Conservation (phyloP, 805 yeast species). For the Pichia ethanolica region DNA sequence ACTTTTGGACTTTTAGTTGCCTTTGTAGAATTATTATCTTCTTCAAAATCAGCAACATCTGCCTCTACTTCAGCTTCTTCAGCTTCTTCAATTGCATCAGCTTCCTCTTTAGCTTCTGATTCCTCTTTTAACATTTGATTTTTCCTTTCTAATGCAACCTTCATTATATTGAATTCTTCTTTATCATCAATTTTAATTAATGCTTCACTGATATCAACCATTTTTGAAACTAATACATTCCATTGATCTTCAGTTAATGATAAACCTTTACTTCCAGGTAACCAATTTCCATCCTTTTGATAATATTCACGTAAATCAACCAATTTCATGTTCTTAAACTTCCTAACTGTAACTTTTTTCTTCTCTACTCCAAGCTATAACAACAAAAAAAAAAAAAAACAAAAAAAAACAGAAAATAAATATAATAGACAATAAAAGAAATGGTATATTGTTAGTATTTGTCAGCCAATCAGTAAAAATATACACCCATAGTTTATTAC, state of each 20-base stretch:
- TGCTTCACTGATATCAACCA: conserved; percentile 45
- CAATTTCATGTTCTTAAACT: conserved; percentile 56
- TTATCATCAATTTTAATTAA: conserved; percentile 28
- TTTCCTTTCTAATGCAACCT: conserved; percentile 4
- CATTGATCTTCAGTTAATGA: conserved; percentile 53
- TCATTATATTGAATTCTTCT: conserved; percentile 19
- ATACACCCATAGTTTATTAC: not conserved
- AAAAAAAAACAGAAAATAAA: too few species aligned
- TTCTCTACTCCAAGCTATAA: conserved; percentile 37
- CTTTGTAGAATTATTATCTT: too few species aligned
- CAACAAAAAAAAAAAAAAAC: not conserved
- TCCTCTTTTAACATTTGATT: not conserved
- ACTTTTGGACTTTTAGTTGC: not conserved
- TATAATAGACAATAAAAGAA: not conserved
- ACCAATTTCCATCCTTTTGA: conserved; percentile 45
- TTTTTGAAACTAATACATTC: conserved; percentile 38
- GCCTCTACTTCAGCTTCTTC: not conserved
- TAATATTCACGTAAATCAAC: conserved; percentile 86
- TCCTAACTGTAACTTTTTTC: conserved; percentile 63
- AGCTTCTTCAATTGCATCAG: not conserved
- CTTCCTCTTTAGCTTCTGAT: conserved; percentile 1
- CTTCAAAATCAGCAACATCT: too few species aligned
- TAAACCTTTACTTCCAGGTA: conserved; percentile 79
- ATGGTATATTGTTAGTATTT: not conserved
- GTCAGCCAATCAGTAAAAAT: too few species aligned